Conservation (phyloP, 2,329 filamentous ascomycete genomes). For the Arachnopeziza araneosa region DNA sequence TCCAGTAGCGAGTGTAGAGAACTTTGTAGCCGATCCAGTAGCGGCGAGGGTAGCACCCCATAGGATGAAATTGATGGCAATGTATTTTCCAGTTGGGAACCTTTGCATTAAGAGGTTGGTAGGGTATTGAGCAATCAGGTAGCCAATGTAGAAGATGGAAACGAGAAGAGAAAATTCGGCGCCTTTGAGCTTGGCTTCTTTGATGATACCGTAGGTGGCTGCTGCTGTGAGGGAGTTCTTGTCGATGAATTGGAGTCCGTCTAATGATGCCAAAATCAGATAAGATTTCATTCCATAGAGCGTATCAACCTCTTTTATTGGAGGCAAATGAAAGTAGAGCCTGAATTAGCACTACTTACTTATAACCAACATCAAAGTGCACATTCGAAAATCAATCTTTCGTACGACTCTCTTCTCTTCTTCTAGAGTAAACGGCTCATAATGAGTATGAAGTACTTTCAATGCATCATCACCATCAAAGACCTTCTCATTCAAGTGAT, state of each 20-base stretch:
- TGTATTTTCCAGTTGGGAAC: slow-evolving; percentile 1
- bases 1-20: slow-evolving; percentile 23
- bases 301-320: too few relatives aligned
- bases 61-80: not conserved
- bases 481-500: slow-evolving; percentile 14
- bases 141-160: slow-evolving; percentile 1
- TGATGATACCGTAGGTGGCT: not conserved
- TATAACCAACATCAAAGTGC: not conserved
- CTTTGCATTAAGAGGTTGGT: not conserved
- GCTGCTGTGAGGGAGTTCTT: not conserved
- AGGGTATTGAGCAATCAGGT: slow-evolving; percentile 2
- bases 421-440: slow-evolving; percentile 13
- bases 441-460: not conserved
- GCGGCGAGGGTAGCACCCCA: not conserved
- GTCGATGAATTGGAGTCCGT: not conserved
- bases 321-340: too few relatives aligned
- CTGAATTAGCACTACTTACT: not conserved
- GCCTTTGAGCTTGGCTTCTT: slow-evolving; percentile 34
- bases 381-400: slow-evolving; percentile 43
- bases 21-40: not conserved
- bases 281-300: not conserved
- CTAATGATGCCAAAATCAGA: not conserved
- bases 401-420: slow-evolving; percentile 21
- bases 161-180: slow-evolving; percentile 43
- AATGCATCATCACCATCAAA: slow-evolving; percentile 30